A percentile compares a stretch with the other conserved stretches of the same genome.
These are phyloP conservation scores for Hura crepitans DNA, from an alignment of 441 rosid species.

Conservation along the genomic window DNA sequence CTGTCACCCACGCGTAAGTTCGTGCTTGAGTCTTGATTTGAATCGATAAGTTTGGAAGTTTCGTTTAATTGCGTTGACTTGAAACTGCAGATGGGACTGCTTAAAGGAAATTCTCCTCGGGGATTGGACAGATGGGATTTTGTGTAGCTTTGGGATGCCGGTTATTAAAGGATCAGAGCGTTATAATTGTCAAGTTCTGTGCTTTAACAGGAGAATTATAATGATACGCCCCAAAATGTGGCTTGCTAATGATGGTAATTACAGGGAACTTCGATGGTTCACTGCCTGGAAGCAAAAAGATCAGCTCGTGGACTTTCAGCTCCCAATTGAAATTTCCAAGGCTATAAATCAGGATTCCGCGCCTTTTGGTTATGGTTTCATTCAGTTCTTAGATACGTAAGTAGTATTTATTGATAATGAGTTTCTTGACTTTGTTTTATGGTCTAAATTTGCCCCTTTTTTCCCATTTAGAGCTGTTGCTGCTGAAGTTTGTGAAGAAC, in stretches of 20 bases:
- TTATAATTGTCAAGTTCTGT: constrained; percentile 86
- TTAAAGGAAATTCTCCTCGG: constrained; percentile 74
- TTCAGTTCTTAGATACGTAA: constrained; percentile 27
- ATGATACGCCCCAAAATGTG: constrained; percentile 95
- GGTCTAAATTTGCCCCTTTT: not conserved
- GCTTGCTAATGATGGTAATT: constrained; percentile 98
- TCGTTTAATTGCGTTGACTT: not conserved
- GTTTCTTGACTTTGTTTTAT: not conserved
- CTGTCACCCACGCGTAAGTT: constrained; percentile 66
- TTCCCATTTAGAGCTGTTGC: constrained; percentile 71
- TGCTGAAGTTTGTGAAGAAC: constrained; percentile 93
- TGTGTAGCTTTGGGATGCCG: constrained; percentile 97
- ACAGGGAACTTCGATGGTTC: constrained; percentile 94
- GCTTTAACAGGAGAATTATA: constrained; percentile 67
- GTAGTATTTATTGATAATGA: not conserved
- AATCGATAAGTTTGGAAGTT: not conserved
- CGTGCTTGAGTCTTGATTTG: not conserved
- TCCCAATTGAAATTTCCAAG: constrained; percentile 64
- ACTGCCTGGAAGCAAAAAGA: constrained; percentile 88
- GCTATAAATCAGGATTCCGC: constrained; percentile 65
- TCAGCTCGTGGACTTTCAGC: constrained; percentile 72
- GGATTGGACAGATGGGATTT: constrained; percentile 76
- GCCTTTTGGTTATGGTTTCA: constrained; percentile 87
- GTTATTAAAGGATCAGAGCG: constrained; percentile 85
- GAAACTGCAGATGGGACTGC: constrained; percentile 79